phyloP scores from a whole-genome alignment of 768 basidiomycete species.

The Rhodotorula toruloides region DNA sequence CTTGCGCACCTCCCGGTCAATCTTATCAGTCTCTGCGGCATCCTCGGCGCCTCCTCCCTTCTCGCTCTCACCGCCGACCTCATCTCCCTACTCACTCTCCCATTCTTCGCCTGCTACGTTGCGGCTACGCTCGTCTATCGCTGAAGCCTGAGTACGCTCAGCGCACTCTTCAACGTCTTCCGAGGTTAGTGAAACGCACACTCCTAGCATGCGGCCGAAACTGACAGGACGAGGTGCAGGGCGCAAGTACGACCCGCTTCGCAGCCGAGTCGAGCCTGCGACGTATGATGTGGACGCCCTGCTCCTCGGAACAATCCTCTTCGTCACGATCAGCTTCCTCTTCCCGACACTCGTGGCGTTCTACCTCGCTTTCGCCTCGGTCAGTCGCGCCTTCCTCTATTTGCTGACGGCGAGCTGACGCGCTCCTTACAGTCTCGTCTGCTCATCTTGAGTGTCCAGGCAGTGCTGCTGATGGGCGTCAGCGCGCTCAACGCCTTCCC shows the following conservation, averaged over 20 bases:
- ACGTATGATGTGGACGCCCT: conserved; percentile 89
- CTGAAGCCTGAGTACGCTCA: conserved; percentile 56
- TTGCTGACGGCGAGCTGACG: no score
- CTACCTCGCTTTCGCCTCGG: conserved; percentile 68
- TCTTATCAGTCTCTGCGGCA: conserved; percentile 43
- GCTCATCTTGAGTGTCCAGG: conserved; percentile 58
- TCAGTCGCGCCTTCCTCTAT: no score
- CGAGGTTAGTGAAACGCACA: conserved; percentile 56
- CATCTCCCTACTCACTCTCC: conserved; percentile 62
- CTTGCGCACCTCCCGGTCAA: conserved; percentile 48
- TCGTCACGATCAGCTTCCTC: conserved; percentile 72
- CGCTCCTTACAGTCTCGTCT: conserved; percentile 59
- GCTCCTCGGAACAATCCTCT: conserved; percentile 84
- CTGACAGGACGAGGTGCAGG: conserved; percentile 52
- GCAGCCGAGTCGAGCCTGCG: conserved; percentile 82
- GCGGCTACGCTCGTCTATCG: conserved; percentile 61
- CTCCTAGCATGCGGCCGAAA: not conserved
- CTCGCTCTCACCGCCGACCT: conserved; percentile 65
- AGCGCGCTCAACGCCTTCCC: conserved; percentile 89
- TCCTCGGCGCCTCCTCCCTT: conserved; percentile 56
- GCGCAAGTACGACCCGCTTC: conserved; percentile 78
- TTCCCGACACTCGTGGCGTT: conserved; percentile 82
- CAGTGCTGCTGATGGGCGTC: conserved; percentile 59
- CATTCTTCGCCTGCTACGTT: conserved; percentile 66
- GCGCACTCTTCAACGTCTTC: conserved; percentile 81